Percentiles rank a stretch among this genome's conserved stretches.
phyloP scores from a whole-genome alignment of 2,329 filamentous ascomycete genomes.

The Arthroderma sp. region DNA sequence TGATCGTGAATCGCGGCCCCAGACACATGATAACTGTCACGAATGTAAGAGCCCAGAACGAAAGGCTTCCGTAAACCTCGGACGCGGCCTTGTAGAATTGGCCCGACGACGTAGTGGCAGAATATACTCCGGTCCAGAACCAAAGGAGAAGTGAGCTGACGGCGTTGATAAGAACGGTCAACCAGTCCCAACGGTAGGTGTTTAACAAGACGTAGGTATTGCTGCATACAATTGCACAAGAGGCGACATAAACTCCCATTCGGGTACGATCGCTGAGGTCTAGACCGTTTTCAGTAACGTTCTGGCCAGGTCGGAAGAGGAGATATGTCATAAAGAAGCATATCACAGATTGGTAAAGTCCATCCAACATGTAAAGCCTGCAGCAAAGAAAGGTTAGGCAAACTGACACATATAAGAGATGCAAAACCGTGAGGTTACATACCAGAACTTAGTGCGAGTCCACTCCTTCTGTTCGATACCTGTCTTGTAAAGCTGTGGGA shows the following conservation, averaged over 20 bases:
- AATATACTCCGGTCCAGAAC: slow-evolving; percentile 91
- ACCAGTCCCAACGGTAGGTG: slow-evolving; percentile 96
- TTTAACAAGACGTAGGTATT: slow-evolving; percentile 94
- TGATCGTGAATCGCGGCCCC: slow-evolving; percentile 75
- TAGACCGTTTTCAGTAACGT: slow-evolving; percentile 59
- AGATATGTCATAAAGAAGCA: slow-evolving; percentile 89
- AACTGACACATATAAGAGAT: background rate
- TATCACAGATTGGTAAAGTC: slow-evolving; percentile 86
- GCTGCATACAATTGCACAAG: slow-evolving; percentile 73
- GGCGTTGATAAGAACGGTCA: slow-evolving; percentile 69
- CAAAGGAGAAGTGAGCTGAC: slow-evolving; percentile 82
- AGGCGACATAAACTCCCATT: slow-evolving; percentile 77
- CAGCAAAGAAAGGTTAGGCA: slow-evolving; percentile 8
- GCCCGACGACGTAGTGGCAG: slow-evolving; percentile 46
- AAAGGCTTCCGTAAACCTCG: slow-evolving; percentile 67
- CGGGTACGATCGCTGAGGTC: slow-evolving; percentile 67
- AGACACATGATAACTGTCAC: slow-evolving; percentile 71
- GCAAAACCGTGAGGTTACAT: slow-evolving; percentile 28
- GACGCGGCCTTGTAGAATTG: slow-evolving; percentile 65
- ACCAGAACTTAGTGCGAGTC: slow-evolving; percentile 96
- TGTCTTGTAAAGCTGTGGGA: slow-evolving; percentile 87
- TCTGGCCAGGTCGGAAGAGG: slow-evolving; percentile 56
- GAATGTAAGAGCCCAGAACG: slow-evolving; percentile 77
- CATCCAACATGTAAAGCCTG: slow-evolving; percentile 88
- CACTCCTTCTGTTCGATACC: slow-evolving; percentile 95